Evolutionary conservation across 805 yeast genomes (phyloP).

Genomic region (Pichia thaimueangensis): DNA sequence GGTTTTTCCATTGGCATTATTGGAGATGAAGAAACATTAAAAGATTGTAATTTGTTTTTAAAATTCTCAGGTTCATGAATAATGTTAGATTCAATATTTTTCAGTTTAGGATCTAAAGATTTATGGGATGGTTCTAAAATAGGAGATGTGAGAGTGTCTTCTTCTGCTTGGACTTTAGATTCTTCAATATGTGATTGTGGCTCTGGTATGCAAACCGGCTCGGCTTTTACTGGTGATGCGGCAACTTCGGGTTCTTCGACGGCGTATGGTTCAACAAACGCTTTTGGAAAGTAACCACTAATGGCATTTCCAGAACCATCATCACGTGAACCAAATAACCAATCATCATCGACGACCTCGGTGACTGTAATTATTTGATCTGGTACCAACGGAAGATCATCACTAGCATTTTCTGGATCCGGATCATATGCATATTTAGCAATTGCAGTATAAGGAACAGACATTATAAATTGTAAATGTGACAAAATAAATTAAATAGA

Average conservation of each 20-base stretch:
- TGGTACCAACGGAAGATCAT: slow-evolving; percentile 66
- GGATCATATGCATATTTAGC: slow-evolving; percentile 29
- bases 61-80: slow-evolving; percentile 26
- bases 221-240: not conserved
- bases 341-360: slow-evolving; percentile 81
- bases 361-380: slow-evolving; percentile 73
- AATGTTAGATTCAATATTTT: slow-evolving; percentile 7
- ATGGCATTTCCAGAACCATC: slow-evolving; percentile 37
- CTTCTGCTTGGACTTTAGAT: not conserved
- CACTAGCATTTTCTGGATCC: slow-evolving; percentile 55
- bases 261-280: slow-evolving; percentile 52
- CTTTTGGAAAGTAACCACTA: slow-evolving; percentile 82
- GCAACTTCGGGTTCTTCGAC: slow-evolving; percentile 1
- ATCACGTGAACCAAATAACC: slow-evolving; percentile 70
- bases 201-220: not conserved
- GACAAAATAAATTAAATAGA: not conserved
- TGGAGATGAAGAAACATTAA: slow-evolving; percentile 40
- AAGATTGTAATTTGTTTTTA: slow-evolving; percentile 43
- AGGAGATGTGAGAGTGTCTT: not conserved
- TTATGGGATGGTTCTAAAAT: not conserved
- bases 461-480: no score
- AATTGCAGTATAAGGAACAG: slow-evolving; percentile 25
- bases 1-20: slow-evolving; percentile 28
- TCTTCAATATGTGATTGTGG: not conserved
- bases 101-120: not conserved